Percentiles rank a stretch among this genome's conserved stretches.
Evolutionary conservation across 2,329 filamentous ascomycete species (phyloP).

Genomic region (Massarina eburnea): DNA sequence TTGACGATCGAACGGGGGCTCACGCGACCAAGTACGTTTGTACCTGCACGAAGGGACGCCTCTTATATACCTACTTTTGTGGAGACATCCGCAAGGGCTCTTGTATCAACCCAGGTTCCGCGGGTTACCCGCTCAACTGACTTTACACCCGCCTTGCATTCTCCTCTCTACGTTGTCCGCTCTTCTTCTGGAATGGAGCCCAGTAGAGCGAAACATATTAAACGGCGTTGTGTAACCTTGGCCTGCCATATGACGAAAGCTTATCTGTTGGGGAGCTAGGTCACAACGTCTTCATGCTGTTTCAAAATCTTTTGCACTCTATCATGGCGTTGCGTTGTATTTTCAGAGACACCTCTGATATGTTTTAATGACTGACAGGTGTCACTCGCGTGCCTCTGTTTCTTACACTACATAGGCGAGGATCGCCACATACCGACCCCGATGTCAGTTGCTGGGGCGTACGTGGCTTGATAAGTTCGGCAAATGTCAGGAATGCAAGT

Average conservation of each 20-base stretch:
- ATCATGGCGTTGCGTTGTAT: neutral
- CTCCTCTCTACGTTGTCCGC: constrained; percentile 1
- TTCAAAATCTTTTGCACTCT: neutral
- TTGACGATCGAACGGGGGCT: no score
- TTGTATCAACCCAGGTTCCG: neutral
- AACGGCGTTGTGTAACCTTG: no score
- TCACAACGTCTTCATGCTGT: neutral
- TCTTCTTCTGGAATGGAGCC: neutral
- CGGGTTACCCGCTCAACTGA: constrained; percentile 5
- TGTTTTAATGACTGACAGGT: neutral
- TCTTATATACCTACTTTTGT: no score
- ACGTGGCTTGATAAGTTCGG: neutral
- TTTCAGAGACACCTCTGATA: neutral
- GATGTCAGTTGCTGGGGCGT: constrained; percentile 2
- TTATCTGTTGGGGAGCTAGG: neutral
- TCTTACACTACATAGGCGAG: neutral
- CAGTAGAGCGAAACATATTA: no score
- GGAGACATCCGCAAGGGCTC: neutral
- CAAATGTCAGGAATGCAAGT: constrained; percentile 4
- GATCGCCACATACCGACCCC: constrained; percentile 14
- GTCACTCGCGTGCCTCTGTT: constrained; percentile 3
- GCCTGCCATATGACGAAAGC: neutral
- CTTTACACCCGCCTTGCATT: constrained; percentile 8
- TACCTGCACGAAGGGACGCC: no score
- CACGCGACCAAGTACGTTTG: no score